A percentile compares a stretch with the other conserved stretches of the same genome.
Evolutionary conservation across 1,284 basidiomycete genomes (phyloP).

Genomic region (Heterobasidion irregulare): DNA sequence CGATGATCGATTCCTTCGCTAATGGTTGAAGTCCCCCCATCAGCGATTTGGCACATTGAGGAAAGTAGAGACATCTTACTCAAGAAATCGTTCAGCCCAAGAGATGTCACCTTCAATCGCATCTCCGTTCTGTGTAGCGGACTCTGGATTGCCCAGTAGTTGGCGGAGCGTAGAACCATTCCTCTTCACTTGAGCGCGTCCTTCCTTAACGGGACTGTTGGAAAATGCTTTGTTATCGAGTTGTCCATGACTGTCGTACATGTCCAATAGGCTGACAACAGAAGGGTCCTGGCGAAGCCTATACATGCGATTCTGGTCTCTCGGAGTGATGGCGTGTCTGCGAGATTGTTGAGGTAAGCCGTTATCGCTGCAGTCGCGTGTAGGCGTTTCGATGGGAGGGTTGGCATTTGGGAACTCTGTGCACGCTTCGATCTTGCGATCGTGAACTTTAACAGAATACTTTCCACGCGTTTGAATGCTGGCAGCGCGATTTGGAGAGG

Average conservation of each 20-base stretch:
- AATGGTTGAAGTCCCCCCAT: background rate
- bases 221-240: constrained; percentile 55
- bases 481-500: constrained; percentile 24
- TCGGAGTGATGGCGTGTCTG: constrained; percentile 27
- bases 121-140: constrained; percentile 26
- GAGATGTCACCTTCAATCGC: constrained; percentile 62
- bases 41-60: background rate
- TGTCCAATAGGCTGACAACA: constrained; percentile 57
- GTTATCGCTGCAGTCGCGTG: constrained; percentile 21
- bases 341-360: constrained; percentile 13
- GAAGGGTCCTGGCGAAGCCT: constrained; percentile 66
- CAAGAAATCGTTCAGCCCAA: constrained; percentile 68
- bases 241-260: constrained; percentile 66
- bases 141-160: constrained; percentile 48
- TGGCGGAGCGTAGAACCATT: constrained; percentile 66
- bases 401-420: constrained; percentile 61
- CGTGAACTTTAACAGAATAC: constrained; percentile 62
- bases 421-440: constrained; percentile 48
- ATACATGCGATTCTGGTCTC: constrained; percentile 44
- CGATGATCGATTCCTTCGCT: constrained; percentile 16
- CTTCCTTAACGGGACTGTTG: constrained; percentile 44
- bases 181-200: constrained; percentile 43
- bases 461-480: constrained; percentile 44
- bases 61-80: constrained; percentile 30
- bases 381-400: constrained; percentile 21